Evolutionary conservation across 305 asterid genomes (phyloP).

Genomic region (Stenogyne calaminthoides): DNA sequence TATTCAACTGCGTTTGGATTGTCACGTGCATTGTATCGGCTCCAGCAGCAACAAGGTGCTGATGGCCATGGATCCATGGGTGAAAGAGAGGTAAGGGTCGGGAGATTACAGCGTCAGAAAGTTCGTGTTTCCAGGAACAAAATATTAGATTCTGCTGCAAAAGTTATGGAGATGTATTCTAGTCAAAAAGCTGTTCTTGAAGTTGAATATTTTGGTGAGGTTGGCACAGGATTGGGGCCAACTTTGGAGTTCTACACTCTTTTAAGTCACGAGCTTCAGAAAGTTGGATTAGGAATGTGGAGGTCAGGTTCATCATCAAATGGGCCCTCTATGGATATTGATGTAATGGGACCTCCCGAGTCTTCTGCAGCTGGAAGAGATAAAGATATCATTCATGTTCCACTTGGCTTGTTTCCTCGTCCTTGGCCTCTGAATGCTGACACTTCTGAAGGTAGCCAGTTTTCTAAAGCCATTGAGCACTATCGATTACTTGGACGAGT

Average conservation of each 20-base stretch:
- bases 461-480: constrained; percentile 68
- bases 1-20: constrained; percentile 98
- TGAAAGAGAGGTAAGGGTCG: constrained; percentile 86
- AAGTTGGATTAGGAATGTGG: constrained; percentile 89
- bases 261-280: constrained; percentile 92
- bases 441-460: constrained; percentile 63
- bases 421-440: constrained; percentile 85
- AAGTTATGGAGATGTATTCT: constrained; percentile 99
- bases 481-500: constrained; percentile 90
- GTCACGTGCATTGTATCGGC: constrained; percentile 93
- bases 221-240: constrained; percentile 99
- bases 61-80: constrained; percentile 80
- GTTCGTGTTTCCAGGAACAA: constrained; percentile 97
- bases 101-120: constrained; percentile 93
- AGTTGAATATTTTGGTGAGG: constrained; percentile 99
- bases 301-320: constrained; percentile 52
- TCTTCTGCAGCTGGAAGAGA: constrained; percentile 33
- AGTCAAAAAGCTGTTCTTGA: constrained; percentile 99
- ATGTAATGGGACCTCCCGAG: constrained; percentile 29
- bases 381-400: constrained; percentile 65
- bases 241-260: constrained; percentile 97
- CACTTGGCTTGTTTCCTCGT: constrained; percentile 95
- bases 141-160: constrained; percentile 93
- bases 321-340: constrained; percentile 62
- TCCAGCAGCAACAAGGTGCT: constrained; percentile 98